Conservation (phyloP, 805 yeast genomes). For the Jamesozyma rosinii region DNA sequence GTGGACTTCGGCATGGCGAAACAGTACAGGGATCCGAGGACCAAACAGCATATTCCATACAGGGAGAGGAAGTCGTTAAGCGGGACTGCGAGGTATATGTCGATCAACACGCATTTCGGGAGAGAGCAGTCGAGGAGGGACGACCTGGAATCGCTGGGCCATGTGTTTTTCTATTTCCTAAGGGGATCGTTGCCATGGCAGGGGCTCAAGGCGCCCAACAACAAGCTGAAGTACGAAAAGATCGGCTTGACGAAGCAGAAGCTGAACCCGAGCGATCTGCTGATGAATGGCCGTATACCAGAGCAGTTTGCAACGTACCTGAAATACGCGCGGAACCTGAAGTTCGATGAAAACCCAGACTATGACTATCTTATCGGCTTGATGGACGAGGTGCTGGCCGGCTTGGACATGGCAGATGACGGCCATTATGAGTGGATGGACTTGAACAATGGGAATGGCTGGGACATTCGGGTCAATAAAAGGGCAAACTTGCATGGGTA, state of each 20-base stretch:
- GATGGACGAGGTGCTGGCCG: conserved; percentile 50
- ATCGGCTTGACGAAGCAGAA: conserved; percentile 74
- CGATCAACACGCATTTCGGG: conserved; percentile 93
- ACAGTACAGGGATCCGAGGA: conserved; percentile 91
- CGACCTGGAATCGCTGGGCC: conserved; percentile 92
- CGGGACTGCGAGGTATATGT: conserved; percentile 98
- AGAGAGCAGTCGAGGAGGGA: conserved; percentile 95
- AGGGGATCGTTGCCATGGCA: conserved; percentile 98
- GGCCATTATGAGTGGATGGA: conserved; percentile 76
- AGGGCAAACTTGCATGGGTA: conserved; percentile 77
- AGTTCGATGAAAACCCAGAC: conserved; percentile 75
- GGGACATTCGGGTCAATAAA: conserved; percentile 68
- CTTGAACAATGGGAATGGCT: conserved; percentile 69
- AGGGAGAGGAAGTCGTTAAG: conserved; percentile 90
- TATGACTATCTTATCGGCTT: conserved; percentile 56
- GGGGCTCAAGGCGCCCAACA: conserved; percentile 95
- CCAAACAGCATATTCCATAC: conserved; percentile 92
- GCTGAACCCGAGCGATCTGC: conserved; percentile 50
- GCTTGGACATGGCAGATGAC: conserved; percentile 51
- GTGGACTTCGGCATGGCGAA: conserved; percentile 99
- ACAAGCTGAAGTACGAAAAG: conserved; percentile 90
- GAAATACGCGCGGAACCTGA: conserved; percentile 54
- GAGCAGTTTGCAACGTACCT: conserved; percentile 66
- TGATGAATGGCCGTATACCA: conserved; percentile 52
- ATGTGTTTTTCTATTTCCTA: conserved; percentile 88